Percentiles rank a stretch among this genome's conserved stretches.
Evolutionary conservation across 2,329 filamentous ascomycete species (phyloP).

Genomic region (Penicillium thymicola): DNA sequence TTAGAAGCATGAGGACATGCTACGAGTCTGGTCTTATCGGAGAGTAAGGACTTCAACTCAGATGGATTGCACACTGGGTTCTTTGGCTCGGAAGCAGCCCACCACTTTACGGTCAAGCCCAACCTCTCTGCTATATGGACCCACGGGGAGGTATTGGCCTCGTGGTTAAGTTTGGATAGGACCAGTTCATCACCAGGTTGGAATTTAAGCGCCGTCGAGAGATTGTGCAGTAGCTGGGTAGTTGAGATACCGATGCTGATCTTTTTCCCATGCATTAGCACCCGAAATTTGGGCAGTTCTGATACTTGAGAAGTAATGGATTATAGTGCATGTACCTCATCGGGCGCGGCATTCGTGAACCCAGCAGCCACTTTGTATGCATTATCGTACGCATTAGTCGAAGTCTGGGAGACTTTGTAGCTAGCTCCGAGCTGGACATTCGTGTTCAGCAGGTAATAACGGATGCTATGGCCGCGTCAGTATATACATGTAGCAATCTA

Average conservation of each 20-base stretch:
- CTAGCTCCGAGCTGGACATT: conserved; percentile 75
- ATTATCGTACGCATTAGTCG: conserved; percentile 57
- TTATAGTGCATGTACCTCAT: conserved; percentile 52
- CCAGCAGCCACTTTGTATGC: conserved; percentile 64
- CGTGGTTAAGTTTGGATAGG: conserved; percentile 70
- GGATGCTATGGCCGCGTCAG: conserved; percentile 48
- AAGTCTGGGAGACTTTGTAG: conserved; percentile 59
- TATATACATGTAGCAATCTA: background rate
- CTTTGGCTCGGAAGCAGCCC: conserved; percentile 51
- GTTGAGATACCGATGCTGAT: conserved; percentile 63
- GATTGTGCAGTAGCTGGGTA: conserved; percentile 72
- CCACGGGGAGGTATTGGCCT: conserved; percentile 75
- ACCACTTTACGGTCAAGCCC: conserved; percentile 66
- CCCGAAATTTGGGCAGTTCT: background rate
- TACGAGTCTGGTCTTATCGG: conserved; percentile 64
- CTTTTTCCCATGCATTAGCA: conserved; percentile 1
- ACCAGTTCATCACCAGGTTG: conserved; percentile 63
- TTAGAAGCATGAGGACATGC: conserved; percentile 72
- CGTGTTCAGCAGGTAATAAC: conserved; percentile 61
- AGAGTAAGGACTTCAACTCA: conserved; percentile 59
- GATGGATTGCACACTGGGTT: conserved; percentile 60
- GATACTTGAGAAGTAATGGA: background rate
- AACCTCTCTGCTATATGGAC: conserved; percentile 62
- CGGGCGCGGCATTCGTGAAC: conserved; percentile 65
- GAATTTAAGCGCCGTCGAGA: conserved; percentile 56